Evolutionary conservation across 495 filamentous ascomycete species (phyloP).

Genomic region (Aspergillus baeticus): DNA sequence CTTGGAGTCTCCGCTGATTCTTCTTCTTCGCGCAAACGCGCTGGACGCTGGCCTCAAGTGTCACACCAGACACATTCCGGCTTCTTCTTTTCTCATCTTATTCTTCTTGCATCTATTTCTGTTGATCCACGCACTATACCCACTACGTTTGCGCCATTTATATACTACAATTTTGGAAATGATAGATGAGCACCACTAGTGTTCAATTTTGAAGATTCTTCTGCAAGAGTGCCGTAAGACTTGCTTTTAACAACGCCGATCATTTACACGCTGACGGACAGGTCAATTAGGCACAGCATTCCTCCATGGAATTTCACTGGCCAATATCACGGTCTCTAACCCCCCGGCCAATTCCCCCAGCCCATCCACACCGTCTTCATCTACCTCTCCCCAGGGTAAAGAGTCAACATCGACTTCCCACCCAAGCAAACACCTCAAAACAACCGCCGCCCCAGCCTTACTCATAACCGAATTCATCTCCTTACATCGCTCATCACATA

Average conservation of each 20-base stretch:
- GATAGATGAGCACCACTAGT: slow-evolving; percentile 1
- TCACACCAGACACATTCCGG: background rate
- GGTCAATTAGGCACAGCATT: background rate
- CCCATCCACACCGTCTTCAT: slow-evolving; percentile 24
- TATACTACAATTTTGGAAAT: background rate
- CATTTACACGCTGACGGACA: too few species aligned
- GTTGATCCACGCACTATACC: slow-evolving; percentile 12
- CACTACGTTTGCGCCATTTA: background rate
- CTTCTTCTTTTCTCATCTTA: background rate
- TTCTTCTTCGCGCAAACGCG: too few species aligned
- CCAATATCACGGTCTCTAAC: slow-evolving; percentile 80
- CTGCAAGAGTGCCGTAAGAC: background rate
- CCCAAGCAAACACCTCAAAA: slow-evolving; percentile 72
- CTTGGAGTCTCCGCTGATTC: too few species aligned
- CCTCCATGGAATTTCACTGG: slow-evolving; percentile 55
- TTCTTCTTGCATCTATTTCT: background rate
- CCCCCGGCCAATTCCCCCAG: slow-evolving; percentile 63
- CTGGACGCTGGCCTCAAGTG: background rate
- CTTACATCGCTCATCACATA: slow-evolving; percentile 80
- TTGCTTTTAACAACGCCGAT: background rate
- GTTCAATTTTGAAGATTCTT: background rate
- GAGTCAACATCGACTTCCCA: slow-evolving; percentile 71
- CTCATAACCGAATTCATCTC: slow-evolving; percentile 91
- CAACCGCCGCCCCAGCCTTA: slow-evolving; percentile 80
- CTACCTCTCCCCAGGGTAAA: slow-evolving; percentile 77